Conservation (phyloP, 768 basidiomycete species). For the Multifurca ochricompacta region DNA sequence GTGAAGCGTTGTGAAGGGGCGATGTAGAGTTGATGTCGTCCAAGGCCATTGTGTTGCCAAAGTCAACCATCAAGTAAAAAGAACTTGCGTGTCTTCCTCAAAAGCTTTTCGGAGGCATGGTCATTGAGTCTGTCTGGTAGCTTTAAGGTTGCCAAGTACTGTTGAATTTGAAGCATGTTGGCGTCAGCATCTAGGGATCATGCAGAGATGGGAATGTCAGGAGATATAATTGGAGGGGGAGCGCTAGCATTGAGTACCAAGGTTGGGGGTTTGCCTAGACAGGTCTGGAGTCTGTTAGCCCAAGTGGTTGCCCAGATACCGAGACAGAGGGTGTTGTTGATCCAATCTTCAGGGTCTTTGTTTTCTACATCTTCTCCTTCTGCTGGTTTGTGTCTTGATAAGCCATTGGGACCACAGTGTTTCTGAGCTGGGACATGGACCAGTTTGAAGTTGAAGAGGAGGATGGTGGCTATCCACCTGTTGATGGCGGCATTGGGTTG, state of each 20-base stretch:
- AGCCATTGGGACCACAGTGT: slow-evolving; percentile 27
- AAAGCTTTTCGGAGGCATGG: no score
- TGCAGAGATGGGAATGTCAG: no score
- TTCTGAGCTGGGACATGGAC: slow-evolving; percentile 29
- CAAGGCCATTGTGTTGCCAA: neutral
- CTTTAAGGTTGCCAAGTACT: no score
- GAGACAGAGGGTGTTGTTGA: neutral
- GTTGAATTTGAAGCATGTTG: no score
- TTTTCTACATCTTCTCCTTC: neutral
- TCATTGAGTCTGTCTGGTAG: no score
- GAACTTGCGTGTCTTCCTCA: no score
- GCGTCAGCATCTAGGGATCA: no score
- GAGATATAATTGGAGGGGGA: no score
- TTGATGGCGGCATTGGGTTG: slow-evolving; percentile 34
- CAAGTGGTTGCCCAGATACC: neutral
- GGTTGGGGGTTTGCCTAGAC: no score
- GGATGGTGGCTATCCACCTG: slow-evolving; percentile 36
- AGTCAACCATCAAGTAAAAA: neutral
- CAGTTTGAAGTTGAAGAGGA: slow-evolving; percentile 32
- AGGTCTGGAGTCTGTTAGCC: no score
- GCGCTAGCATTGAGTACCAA: no score
- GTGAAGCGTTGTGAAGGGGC: neutral
- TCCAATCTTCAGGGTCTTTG: slow-evolving; percentile 1
- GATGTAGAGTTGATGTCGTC: neutral
- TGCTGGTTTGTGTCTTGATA: slow-evolving; percentile 20